Conservation (phyloP, 805 yeast genomes). For the Cyberlindnera meyerae region DNA sequence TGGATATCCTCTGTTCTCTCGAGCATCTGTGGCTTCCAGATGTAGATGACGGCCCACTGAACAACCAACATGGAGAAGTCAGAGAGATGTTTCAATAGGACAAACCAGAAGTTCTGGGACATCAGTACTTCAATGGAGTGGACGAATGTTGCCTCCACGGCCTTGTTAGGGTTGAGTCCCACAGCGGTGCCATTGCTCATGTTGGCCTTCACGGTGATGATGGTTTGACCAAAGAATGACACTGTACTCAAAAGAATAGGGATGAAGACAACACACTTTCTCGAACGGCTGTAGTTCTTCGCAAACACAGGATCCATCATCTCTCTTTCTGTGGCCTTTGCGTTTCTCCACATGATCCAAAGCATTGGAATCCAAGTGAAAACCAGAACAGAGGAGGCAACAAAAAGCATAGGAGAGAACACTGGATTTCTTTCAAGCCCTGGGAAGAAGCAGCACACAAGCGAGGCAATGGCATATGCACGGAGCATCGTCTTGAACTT, state of each 20-base stretch:
- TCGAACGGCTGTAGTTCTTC: constrained; percentile 8
- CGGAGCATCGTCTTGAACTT: constrained; percentile 3
- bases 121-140: constrained; percentile 6
- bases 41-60: constrained; percentile 10
- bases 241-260: constrained; percentile 6
- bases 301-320: constrained; percentile 15
- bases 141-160: background rate
- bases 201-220: background rate
- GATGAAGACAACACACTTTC: constrained; percentile 6
- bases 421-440: constrained; percentile 5
- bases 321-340: constrained; percentile 11
- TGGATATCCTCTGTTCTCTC: constrained; percentile 14
- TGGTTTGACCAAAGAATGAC: background rate
- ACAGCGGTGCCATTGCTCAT: background rate
- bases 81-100: constrained; percentile 10
- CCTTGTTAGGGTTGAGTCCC: background rate
- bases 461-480: background rate
- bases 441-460: constrained; percentile 22
- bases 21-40: constrained; percentile 13
- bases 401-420: constrained; percentile 8
- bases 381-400: constrained; percentile 11
- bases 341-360: constrained; percentile 17
- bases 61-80: constrained; percentile 12
- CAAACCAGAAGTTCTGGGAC: constrained; percentile 10
- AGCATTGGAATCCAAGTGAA: constrained; percentile 18